Evolutionary conservation across 1,284 basidiomycete genomes (phyloP), one percentile per base, ranked within the genome.

Genomic region (Moesziomyces antarcticus): DNA sequence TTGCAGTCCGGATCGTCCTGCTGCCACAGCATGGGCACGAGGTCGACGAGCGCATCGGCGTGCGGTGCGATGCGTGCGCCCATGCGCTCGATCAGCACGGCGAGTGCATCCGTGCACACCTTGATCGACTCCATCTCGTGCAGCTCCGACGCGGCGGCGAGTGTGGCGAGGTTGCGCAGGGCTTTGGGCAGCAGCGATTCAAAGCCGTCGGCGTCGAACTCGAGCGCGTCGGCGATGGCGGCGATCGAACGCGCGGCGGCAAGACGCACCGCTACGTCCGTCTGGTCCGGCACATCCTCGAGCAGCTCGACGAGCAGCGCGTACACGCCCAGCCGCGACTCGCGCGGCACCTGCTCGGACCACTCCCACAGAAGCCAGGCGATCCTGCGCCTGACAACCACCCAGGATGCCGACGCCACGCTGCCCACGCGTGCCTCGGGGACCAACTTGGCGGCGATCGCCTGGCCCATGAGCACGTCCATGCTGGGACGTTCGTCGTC

Each of bases 1-100:
- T 81, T 80, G 62, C 69, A 78, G 21, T 82, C 73, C 7, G 73
- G 71, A 59, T 83, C 82, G 4, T 75, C 73, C 18, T 75, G 72
- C 57, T 58, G 65, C 82, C 82, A 84, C 18, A 84, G 72, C 30
- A 61, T 56, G 9, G 82, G 80, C 0, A 83, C 75, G 14, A 84
- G 73, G 14, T 72, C 66, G 7, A 72, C 70, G 11, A 83, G 67
- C 5, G 65, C 56, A 25, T 73, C 56, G 11, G 79, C 70, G 42
- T 79, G 75, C 21, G 81, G 79, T 13, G 68, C 70, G 5, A 81
- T 72, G 18, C 79, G 62, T 2, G 78, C 47, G 20, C 81, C 82
- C 56, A 82, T 72, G 14, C 82, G 73, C 55, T 84, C 82, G 46
- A 80, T 81, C 14, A 84, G 55, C 37, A 84, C 73, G 20, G 79